Evolutionary conservation across 495 filamentous ascomycete genomes (phyloP).

Genomic region (Trichoderma gamsii): DNA sequence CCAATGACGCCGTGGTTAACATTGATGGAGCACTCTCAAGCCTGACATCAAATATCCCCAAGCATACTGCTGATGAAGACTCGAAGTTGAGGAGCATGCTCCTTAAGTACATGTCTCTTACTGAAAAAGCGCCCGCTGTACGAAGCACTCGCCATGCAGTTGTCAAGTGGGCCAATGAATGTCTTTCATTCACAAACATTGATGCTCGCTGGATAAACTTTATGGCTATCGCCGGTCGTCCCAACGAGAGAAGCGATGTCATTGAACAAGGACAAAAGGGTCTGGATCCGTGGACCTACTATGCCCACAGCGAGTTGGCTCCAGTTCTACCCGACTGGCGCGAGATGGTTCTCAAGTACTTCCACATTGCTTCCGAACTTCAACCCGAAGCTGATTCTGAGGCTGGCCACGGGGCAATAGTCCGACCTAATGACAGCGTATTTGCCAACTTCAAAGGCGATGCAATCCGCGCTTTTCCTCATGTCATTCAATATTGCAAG

Average conservation of each 20-base stretch:
- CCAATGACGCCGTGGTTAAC: constrained; percentile 69
- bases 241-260: constrained; percentile 67
- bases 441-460: constrained; percentile 39
- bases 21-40: constrained; percentile 84
- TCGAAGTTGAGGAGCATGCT: constrained; percentile 44
- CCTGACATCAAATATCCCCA: constrained; percentile 50
- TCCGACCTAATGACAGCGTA: constrained; percentile 29
- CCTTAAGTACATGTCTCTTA: constrained; percentile 26
- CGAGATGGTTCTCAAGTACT: constrained; percentile 40
- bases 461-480: constrained; percentile 50
- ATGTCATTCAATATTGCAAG: constrained; percentile 64
- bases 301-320: constrained; percentile 31
- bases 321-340: constrained; percentile 42
- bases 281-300: constrained; percentile 53
- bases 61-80: constrained; percentile 28
- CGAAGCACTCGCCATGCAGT: constrained; percentile 72
- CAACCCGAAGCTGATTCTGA: neutral
- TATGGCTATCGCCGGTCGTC: constrained; percentile 61
- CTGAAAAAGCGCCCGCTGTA: constrained; percentile 36
- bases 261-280: constrained; percentile 87
- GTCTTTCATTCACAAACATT: constrained; percentile 70
- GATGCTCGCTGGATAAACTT: constrained; percentile 83
- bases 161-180: constrained; percentile 88
- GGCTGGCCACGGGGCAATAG: neutral
- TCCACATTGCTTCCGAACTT: constrained; percentile 29